Conservation (phyloP, 768 basidiomycete species). For the Lactarius indigo region DNA sequence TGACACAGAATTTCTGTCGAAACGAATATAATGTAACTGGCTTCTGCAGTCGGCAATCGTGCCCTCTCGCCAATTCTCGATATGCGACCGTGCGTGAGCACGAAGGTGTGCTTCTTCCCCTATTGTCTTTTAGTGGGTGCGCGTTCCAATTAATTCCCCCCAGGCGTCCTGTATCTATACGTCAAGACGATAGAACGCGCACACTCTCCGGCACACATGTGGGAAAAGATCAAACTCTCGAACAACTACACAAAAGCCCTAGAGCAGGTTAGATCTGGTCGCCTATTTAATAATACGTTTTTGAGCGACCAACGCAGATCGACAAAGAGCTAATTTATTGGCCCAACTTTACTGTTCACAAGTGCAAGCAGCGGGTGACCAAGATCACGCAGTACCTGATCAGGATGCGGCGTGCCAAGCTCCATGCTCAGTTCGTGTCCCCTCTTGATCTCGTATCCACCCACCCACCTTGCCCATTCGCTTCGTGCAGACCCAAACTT, state of each 20-base stretch:
- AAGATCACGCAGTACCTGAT: constrained; percentile 99
- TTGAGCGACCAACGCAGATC: constrained; percentile 51
- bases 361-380: constrained; percentile 98
- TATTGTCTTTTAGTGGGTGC: constrained; percentile 1
- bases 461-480: background rate
- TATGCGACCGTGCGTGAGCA: constrained; percentile 98
- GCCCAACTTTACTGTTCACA: constrained; percentile 97
- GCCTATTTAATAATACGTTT: background rate
- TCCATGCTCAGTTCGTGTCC: constrained; percentile 73
- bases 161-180: constrained; percentile 86
- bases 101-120: constrained; percentile 59
- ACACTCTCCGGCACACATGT: constrained; percentile 95
- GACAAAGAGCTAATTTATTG: constrained; percentile 95
- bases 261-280: constrained; percentile 70
- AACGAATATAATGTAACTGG: constrained; percentile 99
- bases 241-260: constrained; percentile 94
- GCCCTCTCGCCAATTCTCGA: constrained; percentile 95
- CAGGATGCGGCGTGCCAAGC: constrained; percentile 90
- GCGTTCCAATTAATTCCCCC: background rate
- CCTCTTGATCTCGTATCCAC: background rate
- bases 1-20: constrained; percentile 96
- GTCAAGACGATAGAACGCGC: constrained; percentile 98
- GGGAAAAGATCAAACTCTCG: constrained; percentile 91
- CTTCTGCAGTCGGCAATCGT: constrained; percentile 90
- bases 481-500: constrained; percentile 69